Percentiles rank a stretch among this genome's conserved stretches.
phyloP scores from a whole-genome alignment of 306 rosid genomes.

The Fragaria nilgerrensis region DNA sequence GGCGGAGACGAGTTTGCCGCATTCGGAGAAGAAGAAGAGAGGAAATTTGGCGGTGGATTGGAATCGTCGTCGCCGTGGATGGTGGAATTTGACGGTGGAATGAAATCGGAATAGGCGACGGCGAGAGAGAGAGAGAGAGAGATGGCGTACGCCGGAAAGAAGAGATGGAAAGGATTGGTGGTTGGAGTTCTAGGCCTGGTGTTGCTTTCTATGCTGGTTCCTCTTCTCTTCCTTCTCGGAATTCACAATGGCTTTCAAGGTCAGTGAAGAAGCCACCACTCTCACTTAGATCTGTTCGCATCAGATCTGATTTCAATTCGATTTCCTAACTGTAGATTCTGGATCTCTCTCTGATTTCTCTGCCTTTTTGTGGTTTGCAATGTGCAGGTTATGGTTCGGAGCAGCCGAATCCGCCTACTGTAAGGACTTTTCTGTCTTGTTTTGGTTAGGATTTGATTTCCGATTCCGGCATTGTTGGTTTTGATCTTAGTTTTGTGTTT shows the following conservation, averaged over 20 bases:
- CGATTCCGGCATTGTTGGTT: slow-evolving; percentile 17
- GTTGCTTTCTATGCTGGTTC: slow-evolving; percentile 93
- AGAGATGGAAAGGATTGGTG: slow-evolving; percentile 85
- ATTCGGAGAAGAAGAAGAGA: background rate
- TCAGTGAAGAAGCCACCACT: slow-evolving; percentile 16
- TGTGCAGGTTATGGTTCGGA: slow-evolving; percentile 72
- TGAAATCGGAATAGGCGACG: slow-evolving; percentile 15
- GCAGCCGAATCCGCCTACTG: slow-evolving; percentile 57
- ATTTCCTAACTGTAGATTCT: background rate
- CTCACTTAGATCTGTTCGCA: slow-evolving; percentile 48
- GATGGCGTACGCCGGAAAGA: slow-evolving; percentile 50
- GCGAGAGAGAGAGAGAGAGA: slow-evolving; percentile 52
- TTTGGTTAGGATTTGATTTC: slow-evolving; percentile 11
- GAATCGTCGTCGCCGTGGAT: background rate
- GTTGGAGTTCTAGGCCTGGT: slow-evolving; percentile 88
- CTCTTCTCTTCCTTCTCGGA: slow-evolving; percentile 90
- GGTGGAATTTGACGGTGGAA: slow-evolving; percentile 5
- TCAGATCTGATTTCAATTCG: slow-evolving; percentile 20
- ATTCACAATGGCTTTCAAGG: slow-evolving; percentile 90
- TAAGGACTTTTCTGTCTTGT: slow-evolving; percentile 38
- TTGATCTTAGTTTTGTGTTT: slow-evolving; percentile 10
- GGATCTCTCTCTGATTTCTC: slow-evolving; percentile 4
- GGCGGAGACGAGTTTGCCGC: background rate
- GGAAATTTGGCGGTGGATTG: background rate
- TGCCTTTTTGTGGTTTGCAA: background rate